These are phyloP conservation scores for Eragrostis nindensis DNA, from an alignment of 176 grass and related monocot genomes.

Conservation along the genomic window DNA sequence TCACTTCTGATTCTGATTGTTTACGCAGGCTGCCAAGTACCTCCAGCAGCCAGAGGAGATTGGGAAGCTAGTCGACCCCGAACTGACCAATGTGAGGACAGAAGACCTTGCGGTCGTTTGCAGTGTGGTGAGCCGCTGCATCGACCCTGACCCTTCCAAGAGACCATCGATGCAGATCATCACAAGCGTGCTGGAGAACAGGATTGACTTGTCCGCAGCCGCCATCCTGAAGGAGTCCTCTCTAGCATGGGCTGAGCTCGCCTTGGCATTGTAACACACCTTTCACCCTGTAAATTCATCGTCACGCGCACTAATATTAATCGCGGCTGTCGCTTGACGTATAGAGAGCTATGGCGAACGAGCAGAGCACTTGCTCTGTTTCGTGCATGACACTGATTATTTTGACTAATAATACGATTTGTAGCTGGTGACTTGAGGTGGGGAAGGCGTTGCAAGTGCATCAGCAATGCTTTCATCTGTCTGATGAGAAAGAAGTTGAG, in stretches of 20 bases:
- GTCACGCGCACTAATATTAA: slow-evolving; percentile 5
- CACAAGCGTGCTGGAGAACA: slow-evolving; percentile 68
- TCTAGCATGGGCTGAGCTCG: slow-evolving; percentile 86
- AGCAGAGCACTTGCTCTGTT: slow-evolving; percentile 16
- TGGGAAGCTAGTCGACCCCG: slow-evolving; percentile 69
- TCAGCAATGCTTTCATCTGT: not conserved
- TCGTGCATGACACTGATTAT: not conserved
- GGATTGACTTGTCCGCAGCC: slow-evolving; percentile 67
- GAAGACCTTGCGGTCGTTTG: slow-evolving; percentile 78
- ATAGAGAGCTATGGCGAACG: slow-evolving; percentile 16
- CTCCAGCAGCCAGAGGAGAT: slow-evolving; percentile 87
- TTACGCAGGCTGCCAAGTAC: slow-evolving; percentile 60
- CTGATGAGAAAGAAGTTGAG: not conserved
- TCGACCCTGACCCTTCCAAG: slow-evolving; percentile 84
- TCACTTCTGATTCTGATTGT: not conserved
- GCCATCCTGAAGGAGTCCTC: slow-evolving; percentile 83
- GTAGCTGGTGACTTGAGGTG: too few species aligned
- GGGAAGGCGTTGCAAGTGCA: not conserved
- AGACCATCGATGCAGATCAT: slow-evolving; percentile 93
- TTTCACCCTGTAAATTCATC: slow-evolving; percentile 28
- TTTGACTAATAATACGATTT: not conserved
- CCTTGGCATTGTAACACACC: slow-evolving; percentile 60
- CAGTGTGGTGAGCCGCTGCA: slow-evolving; percentile 82
- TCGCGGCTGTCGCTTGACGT: slow-evolving; percentile 9
- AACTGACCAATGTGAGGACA: slow-evolving; percentile 47